Conservation (phyloP, 2,329 filamentous ascomycete species). For the Lasiodiplodia gonubiensis region DNA sequence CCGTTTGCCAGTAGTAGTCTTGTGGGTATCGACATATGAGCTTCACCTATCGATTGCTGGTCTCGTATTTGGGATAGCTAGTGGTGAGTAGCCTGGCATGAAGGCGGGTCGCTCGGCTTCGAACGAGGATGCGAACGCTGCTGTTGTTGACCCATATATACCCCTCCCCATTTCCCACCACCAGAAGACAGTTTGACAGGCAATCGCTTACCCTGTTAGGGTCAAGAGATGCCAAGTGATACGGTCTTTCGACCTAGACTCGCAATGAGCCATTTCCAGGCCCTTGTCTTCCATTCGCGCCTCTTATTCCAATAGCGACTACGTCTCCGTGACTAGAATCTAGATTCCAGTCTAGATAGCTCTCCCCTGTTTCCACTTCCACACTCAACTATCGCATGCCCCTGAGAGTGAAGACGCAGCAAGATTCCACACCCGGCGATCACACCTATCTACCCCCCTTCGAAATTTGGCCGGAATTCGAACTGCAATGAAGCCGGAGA, state of each 20-base stretch:
- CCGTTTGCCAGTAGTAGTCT: background rate
- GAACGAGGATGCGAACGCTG: too few relatives aligned
- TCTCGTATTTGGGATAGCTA: background rate
- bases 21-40: background rate
- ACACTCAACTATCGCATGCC: background rate
- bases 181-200: too few relatives aligned
- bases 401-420: background rate
- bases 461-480: background rate
- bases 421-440: background rate
- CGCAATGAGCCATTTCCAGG: background rate
- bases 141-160: background rate
- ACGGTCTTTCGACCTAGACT: background rate
- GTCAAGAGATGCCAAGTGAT: too few relatives aligned
- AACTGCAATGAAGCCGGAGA: background rate
- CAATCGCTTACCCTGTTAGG: too few relatives aligned
- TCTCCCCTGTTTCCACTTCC: background rate
- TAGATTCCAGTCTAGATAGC: background rate
- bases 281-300: background rate
- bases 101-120: too few relatives aligned
- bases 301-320: background rate
- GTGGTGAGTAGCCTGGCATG: background rate
- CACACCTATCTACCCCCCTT: background rate
- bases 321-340: background rate
- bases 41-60: background rate
- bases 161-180: too few relatives aligned